Conservation (phyloP, 2,329 filamentous ascomycete species). For the Botrytis paeoniae region DNA sequence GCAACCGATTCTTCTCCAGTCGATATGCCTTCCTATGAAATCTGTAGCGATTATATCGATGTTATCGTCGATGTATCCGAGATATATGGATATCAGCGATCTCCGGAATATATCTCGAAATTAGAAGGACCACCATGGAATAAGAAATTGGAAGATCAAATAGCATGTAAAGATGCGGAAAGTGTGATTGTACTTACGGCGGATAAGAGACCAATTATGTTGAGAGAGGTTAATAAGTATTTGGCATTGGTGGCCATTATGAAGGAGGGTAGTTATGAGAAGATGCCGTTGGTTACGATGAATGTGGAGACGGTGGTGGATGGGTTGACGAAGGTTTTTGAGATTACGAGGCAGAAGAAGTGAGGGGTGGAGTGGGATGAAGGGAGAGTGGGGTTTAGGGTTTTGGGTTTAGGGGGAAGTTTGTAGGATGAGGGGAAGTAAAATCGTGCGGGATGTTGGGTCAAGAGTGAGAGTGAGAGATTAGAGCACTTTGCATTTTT, state of each 20-base stretch:
- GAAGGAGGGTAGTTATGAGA: slow-evolving; percentile 80
- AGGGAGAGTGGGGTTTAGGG: background rate
- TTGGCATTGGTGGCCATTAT: slow-evolving; percentile 81
- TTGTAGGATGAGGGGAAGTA: background rate
- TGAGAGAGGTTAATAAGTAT: slow-evolving; percentile 70
- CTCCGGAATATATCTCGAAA: slow-evolving; percentile 51
- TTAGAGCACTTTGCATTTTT: background rate
- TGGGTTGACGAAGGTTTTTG: slow-evolving; percentile 75
- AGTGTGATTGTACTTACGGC: slow-evolving; percentile 66
- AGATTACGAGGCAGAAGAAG: slow-evolving; percentile 59
- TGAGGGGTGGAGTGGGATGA: background rate
- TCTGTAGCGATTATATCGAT: slow-evolving; percentile 98
- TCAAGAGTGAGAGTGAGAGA: background rate
- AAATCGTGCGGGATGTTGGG: background rate
- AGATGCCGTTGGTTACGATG: slow-evolving; percentile 82
- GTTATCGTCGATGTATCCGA: slow-evolving; percentile 97
- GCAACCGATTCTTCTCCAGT: slow-evolving; percentile 91
- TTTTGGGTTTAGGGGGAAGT: background rate
- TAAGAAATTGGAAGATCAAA: slow-evolving; percentile 61
- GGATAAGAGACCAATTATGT: slow-evolving; percentile 58
- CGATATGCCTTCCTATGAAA: slow-evolving; percentile 95
- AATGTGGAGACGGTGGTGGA: slow-evolving; percentile 81
- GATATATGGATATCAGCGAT: slow-evolving; percentile 78
- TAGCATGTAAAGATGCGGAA: slow-evolving; percentile 63
- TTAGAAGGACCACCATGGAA: slow-evolving; percentile 61